Base-by-base conservation (phyloP, 306 rosid species). In the Pterocarpus macrocarpus region DNA sequence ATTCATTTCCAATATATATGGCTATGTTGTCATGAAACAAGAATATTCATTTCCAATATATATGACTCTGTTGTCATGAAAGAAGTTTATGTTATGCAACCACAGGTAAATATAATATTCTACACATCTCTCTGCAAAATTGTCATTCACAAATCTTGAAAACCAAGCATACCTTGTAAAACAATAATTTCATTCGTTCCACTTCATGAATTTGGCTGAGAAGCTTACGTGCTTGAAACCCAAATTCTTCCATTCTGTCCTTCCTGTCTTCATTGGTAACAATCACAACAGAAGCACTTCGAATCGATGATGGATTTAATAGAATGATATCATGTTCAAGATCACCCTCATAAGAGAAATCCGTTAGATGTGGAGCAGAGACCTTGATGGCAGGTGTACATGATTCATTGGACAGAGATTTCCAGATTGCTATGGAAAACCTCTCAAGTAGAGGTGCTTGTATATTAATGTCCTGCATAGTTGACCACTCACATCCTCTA, bases 271-370 rank as follows among this genome's bases (percentile, higher is more conserved):
- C 87, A 67, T 86, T 81, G 32, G 72, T 0, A 52, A 86, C 85
- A 83, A 83, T 53, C 41, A 83, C 89, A 11, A 86, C 10, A 16
- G 89, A 83, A 33, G 89, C 85, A 44, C 52, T 58, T 16, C n/a
- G 62, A 64, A 86, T 49, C 2, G 59, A 83, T 1, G 74, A 43
- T 3, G 77, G 53, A 55, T 86, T 41, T 28, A 36, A 49, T 1
- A 86, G 76, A 65, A 71, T 0, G 11, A 86, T 50, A 1, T 75
- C 74, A 3, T 75, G 80, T 5, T 47, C 80, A 11, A 86, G 82
- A 82, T 86, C 85, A 13, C 89, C 87, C 80, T 80, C 77, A 64
- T 86, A 86, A 70, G 74, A 79, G 72, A 86, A 86, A 58, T 83
- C 80, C 2, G 53, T 80, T 12, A 80, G 57, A 39, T n/a, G 0